These are phyloP conservation scores for Cyberlindnera bimundalis DNA, from an alignment of 805 yeast genomes.

Conservation along the genomic window DNA sequence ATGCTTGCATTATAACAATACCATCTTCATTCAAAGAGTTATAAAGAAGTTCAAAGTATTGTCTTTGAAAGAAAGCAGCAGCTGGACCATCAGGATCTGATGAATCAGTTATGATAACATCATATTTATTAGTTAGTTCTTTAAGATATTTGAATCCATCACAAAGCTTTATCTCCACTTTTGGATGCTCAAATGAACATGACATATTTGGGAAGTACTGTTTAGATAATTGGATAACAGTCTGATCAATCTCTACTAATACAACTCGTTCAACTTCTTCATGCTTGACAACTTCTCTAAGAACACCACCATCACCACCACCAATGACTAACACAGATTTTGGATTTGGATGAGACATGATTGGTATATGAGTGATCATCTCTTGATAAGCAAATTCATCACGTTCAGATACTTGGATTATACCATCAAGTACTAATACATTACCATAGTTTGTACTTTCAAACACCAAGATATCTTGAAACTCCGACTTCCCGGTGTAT, in stretches of 20 bases:
- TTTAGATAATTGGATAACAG: conserved; percentile 69
- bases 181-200: conserved; percentile 55
- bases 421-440: conserved; percentile 86
- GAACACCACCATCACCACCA: conserved; percentile 95
- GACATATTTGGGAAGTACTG: conserved; percentile 80
- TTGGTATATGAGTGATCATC: conserved; percentile 79
- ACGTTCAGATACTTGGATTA: conserved; percentile 85
- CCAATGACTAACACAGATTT: conserved; percentile 81
- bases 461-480: conserved; percentile 76
- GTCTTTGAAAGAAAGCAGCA: conserved; percentile 76
- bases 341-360: conserved; percentile 75
- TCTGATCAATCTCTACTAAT: conserved; percentile 85
- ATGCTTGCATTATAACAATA: conserved; percentile 69
- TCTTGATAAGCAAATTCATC: conserved; percentile 96
- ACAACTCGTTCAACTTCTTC: conserved; percentile 59
- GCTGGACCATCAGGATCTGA: conserved; percentile 98
- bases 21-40: conserved; percentile 61
- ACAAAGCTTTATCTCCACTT: conserved; percentile 61
- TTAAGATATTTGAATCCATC: conserved; percentile 83
- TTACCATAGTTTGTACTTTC: conserved; percentile 76
- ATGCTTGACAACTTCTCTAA: conserved; percentile 84
- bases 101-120: conserved; percentile 86
- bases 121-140: conserved; percentile 49
- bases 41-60: conserved; percentile 65
- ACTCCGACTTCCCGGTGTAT: conserved; percentile 63